Evolutionary conservation across 805 yeast species (phyloP).

Genomic region (Nakazawaea siamensis): DNA sequence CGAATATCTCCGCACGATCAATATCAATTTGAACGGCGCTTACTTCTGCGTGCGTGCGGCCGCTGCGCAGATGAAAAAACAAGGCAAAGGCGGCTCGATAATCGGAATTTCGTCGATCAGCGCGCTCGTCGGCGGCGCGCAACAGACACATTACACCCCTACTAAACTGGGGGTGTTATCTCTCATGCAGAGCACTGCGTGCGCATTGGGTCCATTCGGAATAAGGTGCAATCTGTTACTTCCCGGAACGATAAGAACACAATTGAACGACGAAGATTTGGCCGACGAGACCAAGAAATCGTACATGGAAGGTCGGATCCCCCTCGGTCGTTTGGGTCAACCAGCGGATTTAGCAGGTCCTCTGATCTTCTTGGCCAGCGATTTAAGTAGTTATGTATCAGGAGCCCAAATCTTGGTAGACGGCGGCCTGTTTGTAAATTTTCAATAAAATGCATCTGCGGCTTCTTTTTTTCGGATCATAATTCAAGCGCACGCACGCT

Average conservation of each 20-base stretch:
- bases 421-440: conserved; percentile 37
- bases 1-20: conserved; percentile 25
- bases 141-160: conserved; percentile 38
- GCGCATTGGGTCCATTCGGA: conserved; percentile 33
- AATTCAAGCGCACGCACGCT: no score
- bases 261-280: conserved; percentile 34
- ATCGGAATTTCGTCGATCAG: conserved; percentile 34
- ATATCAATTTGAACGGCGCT: conserved; percentile 34
- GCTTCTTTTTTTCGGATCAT: no score
- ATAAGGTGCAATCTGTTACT: conserved; percentile 36
- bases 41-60: conserved; percentile 39
- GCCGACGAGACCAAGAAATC: conserved; percentile 24
- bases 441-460: no score
- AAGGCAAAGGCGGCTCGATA: conserved; percentile 39
- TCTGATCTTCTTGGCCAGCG: conserved; percentile 31
- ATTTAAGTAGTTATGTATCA: conserved; percentile 26
- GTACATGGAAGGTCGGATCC: conserved; percentile 32
- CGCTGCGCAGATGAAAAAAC: conserved; percentile 33
- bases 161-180: conserved; percentile 38
- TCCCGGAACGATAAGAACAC: conserved; percentile 36
- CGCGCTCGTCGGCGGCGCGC: conserved; percentile 37
- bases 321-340: conserved; percentile 29
- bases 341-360: conserved; percentile 33
- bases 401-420: conserved; percentile 37
- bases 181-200: conserved; percentile 34